Evolutionary conservation across 768 basidiomycete genomes (phyloP).

Genomic region (Boletus rubroflammeus): DNA sequence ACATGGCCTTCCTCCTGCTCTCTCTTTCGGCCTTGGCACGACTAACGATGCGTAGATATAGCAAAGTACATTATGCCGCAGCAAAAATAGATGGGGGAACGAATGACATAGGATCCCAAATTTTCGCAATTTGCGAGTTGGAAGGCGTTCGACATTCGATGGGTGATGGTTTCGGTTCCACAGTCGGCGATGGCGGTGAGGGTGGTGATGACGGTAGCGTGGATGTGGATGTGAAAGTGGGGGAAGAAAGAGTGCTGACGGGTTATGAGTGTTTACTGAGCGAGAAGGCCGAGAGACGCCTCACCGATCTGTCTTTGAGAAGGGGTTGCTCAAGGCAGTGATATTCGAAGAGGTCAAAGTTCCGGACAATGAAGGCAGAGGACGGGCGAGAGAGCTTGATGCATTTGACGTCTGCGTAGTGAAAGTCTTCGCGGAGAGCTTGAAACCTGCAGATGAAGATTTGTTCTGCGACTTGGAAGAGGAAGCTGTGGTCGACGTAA

Average conservation of each 20-base stretch:
- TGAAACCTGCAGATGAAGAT: conserved; percentile 4
- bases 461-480: conserved; percentile 9
- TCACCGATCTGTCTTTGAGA: conserved; percentile 62
- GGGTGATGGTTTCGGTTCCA: conserved; percentile 18
- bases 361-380: conserved; percentile 7
- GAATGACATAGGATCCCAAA: conserved; percentile 44
- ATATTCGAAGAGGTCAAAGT: conserved; percentile 12
- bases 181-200: not conserved
- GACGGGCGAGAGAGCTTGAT: not conserved
- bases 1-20: conserved; percentile 66
- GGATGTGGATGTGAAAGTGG: conserved; percentile 23
- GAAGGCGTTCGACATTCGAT: conserved; percentile 26
- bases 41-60: conserved; percentile 35
- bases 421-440: not conserved
- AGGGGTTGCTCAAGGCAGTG: conserved; percentile 31
- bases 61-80: conserved; percentile 47
- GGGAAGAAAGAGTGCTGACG: conserved; percentile 40
- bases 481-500: conserved; percentile 9
- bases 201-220: not conserved
- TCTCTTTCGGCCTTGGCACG: conserved; percentile 74
- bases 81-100: conserved; percentile 67
- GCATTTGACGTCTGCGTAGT: conserved; percentile 6
- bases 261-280: conserved; percentile 65
- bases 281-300: conserved; percentile 29
- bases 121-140: conserved; percentile 36